A percentile compares a stretch with the other conserved stretches of the same genome.
Conservation (phyloP, 495 filamentous ascomycete species). For the Pseudomonodictys pantanalensis region DNA sequence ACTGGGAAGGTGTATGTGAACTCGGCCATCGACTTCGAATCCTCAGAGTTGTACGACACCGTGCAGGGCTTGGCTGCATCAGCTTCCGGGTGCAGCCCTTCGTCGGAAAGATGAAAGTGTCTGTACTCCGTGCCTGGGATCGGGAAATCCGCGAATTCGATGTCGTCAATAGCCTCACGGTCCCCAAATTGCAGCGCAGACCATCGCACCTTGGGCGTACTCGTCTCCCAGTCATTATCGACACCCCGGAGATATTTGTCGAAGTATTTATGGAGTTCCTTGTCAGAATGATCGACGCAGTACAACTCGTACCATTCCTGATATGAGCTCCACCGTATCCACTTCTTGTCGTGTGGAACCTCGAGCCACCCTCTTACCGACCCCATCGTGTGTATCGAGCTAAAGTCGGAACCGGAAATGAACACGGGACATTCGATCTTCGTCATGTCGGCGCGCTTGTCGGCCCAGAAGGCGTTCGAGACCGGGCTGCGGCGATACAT, state of each 20-base stretch:
- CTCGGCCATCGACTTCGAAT: constrained; percentile 26
- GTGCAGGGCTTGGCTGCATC: not conserved
- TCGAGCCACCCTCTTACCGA: constrained; percentile 42
- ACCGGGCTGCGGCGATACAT: constrained; percentile 3
- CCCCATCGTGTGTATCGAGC: constrained; percentile 43
- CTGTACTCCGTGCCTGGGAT: constrained; percentile 39
- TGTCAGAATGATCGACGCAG: constrained; percentile 19
- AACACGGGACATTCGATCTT: constrained; percentile 12
- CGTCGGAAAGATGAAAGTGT: constrained; percentile 31
- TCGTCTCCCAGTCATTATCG: constrained; percentile 46
- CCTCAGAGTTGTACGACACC: constrained; percentile 36
- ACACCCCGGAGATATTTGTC: constrained; percentile 43
- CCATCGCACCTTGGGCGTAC: constrained; percentile 42
- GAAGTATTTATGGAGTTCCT: constrained; percentile 43
- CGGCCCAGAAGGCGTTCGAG: constrained; percentile 15
- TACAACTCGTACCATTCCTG: constrained; percentile 49
- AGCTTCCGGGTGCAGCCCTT: not conserved
- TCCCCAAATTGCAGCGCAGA: constrained; percentile 21
- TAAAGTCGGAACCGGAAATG: constrained; percentile 35
- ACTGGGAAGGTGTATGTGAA: constrained; percentile 42
- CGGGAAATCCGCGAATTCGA: constrained; percentile 35
- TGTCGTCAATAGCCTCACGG: constrained; percentile 10
- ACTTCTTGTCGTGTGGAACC: constrained; percentile 37
- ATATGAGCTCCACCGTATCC: constrained; percentile 37
- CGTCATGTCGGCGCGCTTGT: constrained; percentile 2